phyloP scores from a whole-genome alignment of 31 red algal species.

The Porphyra umbilicalis region DNA sequence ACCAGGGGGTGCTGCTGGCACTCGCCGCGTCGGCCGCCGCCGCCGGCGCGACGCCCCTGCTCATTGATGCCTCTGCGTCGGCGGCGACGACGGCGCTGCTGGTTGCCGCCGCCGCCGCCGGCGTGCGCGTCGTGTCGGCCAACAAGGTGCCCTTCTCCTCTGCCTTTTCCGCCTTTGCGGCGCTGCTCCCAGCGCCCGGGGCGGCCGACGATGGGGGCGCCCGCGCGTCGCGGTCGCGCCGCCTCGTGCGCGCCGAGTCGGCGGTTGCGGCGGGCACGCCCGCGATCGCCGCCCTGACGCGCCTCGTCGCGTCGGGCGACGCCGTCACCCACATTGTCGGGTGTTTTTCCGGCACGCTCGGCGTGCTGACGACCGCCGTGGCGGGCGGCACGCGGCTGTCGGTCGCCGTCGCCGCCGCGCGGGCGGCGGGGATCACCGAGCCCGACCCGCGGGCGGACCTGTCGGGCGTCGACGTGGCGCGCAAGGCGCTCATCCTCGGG shows the following conservation, averaged over 20 bases:
- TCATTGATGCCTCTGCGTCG: background rate
- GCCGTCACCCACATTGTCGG: background rate
- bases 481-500: conserved; percentile 11
- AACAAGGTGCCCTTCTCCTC: background rate
- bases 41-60: background rate
- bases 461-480: conserved; percentile 11
- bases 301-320: background rate
- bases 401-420: background rate
- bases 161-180: background rate
- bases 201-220: background rate
- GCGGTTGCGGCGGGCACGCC: background rate
- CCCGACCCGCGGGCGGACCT: conserved; percentile 18
- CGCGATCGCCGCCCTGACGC: background rate
- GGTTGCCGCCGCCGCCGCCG: background rate
- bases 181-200: background rate
- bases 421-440: conserved; percentile 10
- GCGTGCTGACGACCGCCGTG: background rate
- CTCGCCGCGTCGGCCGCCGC: background rate
- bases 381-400: background rate
- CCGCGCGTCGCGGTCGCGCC: background rate
- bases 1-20: background rate
- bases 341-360: background rate
- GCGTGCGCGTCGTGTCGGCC: background rate
- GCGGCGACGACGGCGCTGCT: background rate
- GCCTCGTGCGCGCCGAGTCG: background rate